A percentile compares a stretch with the other conserved stretches of the same genome.
Conservation (phyloP, 768 basidiomycete genomes). For the Tulasnella sp. region DNA sequence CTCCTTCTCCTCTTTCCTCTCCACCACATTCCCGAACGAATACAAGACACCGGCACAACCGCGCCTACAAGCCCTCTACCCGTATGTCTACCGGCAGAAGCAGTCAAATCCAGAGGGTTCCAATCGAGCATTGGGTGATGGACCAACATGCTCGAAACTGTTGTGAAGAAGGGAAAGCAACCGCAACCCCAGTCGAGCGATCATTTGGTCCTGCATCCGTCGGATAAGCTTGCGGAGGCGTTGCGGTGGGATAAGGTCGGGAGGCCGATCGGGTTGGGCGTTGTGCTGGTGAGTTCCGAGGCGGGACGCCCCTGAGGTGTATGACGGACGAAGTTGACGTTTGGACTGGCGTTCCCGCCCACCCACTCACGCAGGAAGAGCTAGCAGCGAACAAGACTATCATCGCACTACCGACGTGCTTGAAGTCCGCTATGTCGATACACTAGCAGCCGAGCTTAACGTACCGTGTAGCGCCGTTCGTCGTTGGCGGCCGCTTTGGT, state of each 20-base stretch:
- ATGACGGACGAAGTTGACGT: conserved; percentile 36
- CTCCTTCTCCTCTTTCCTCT: background rate
- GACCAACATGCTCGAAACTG: conserved; percentile 60
- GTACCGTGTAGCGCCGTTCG: conserved; percentile 61
- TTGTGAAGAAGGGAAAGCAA: conserved; percentile 60
- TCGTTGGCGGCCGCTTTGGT: conserved; percentile 81
- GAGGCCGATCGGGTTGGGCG: conserved; percentile 66
- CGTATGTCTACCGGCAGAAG: conserved; percentile 81
- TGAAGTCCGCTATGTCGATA: conserved; percentile 55
- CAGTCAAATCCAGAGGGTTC: conserved; percentile 81
- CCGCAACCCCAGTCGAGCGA: conserved; percentile 39
- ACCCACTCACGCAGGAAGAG: conserved; percentile 75
- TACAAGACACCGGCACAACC: conserved; percentile 35
- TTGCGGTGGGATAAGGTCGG: conserved; percentile 66
- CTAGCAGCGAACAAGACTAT: conserved; percentile 48
- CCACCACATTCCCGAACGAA: conserved; percentile 30
- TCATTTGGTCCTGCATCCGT: conserved; percentile 60
- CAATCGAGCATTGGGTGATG: conserved; percentile 85
- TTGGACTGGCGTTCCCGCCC: conserved; percentile 37
- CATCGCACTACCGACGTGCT: conserved; percentile 55
- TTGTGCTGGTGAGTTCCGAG: conserved; percentile 63
- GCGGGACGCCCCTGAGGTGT: no score
- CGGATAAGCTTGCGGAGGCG: conserved; percentile 52
- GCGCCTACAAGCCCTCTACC: conserved; percentile 60
- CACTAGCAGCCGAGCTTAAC: conserved; percentile 68